These are phyloP conservation scores for Cercophora newfieldiana DNA, from an alignment of 495 filamentous ascomycete species.

Conservation along the genomic window DNA sequence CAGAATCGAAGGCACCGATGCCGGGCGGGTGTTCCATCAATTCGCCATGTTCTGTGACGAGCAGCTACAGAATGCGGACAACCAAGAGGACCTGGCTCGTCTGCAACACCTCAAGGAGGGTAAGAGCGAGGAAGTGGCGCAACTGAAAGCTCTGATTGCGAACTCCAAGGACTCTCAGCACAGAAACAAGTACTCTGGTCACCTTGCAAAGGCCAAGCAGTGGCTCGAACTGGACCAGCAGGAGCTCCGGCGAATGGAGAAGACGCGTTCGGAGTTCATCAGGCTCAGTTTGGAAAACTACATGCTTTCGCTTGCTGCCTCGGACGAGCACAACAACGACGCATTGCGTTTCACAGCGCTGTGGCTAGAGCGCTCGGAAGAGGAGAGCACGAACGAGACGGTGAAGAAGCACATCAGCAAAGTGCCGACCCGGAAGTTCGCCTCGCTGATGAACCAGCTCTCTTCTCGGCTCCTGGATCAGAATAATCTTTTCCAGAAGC, in stretches of 20 bases:
- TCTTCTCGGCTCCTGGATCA: conserved; percentile 82
- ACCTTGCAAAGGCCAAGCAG: conserved; percentile 66
- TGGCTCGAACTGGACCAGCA: conserved; percentile 89
- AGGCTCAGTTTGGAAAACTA: conserved; percentile 93
- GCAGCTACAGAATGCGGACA: conserved; percentile 81
- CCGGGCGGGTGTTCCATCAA: conserved; percentile 87
- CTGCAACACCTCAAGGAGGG: conserved; percentile 75
- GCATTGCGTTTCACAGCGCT: conserved; percentile 91
- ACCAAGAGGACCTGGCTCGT: conserved; percentile 80
- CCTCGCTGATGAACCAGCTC: conserved; percentile 90
- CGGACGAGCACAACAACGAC: conserved; percentile 85
- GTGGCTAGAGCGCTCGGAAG: conserved; percentile 82
- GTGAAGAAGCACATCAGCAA: conserved; percentile 66
- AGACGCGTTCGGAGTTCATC: conserved; percentile 76
- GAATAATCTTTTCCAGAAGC: conserved; percentile 65
- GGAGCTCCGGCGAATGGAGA: conserved; percentile 75
- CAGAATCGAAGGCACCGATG: conserved; percentile 66
- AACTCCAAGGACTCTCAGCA: conserved; percentile 40
- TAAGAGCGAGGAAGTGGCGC: conserved; percentile 73
- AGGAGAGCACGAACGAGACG: conserved; percentile 70
- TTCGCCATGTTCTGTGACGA: conserved; percentile 95
- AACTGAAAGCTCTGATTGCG: conserved; percentile 58
- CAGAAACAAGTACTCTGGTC: conserved; percentile 38
- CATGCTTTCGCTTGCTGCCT: conserved; percentile 76
- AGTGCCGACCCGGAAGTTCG: conserved; percentile 91